phyloP scores from a whole-genome alignment of 257 asterid species.

The Salvia miltiorrhiza region DNA sequence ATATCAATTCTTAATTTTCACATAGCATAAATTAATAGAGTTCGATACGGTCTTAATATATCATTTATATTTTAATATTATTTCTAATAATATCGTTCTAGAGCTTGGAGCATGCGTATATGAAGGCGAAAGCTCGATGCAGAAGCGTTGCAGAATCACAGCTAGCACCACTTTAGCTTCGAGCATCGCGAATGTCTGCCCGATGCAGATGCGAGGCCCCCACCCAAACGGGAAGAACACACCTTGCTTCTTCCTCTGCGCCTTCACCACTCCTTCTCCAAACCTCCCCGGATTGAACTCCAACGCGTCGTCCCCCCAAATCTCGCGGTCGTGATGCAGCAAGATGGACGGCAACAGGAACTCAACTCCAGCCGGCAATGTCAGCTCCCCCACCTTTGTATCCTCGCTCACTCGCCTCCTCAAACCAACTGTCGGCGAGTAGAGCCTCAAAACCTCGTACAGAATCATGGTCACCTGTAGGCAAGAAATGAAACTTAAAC shows the following conservation, averaged over 20 bases:
- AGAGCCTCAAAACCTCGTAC: conserved; percentile 28
- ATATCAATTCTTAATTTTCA: too few relatives aligned
- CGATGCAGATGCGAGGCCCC: conserved; percentile 38
- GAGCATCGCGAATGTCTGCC: conserved; percentile 30
- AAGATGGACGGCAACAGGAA: conserved; percentile 8
- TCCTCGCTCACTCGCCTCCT: conserved; percentile 16
- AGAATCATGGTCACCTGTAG: conserved; percentile 14
- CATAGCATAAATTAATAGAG: too few relatives aligned
- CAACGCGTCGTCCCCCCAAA: conserved; percentile 42
- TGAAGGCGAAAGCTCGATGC: too few relatives aligned
- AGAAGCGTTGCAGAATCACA: conserved; percentile 38
- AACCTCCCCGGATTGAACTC: conserved; percentile 40
- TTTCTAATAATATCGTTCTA: too few relatives aligned
- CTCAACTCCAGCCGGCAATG: conserved; percentile 13
- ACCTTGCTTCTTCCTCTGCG: conserved; percentile 19
- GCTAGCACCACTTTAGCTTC: conserved; percentile 30
- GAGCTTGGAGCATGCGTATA: too few relatives aligned
- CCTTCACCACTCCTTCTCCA: conserved; percentile 29
- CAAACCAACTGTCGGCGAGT: conserved; percentile 17
- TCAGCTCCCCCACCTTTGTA: conserved; percentile 22
- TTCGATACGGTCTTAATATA: too few relatives aligned
- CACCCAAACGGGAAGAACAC: conserved; percentile 33
- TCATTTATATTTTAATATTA: too few relatives aligned
- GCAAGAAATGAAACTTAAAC: too few relatives aligned
- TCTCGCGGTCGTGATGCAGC: conserved; percentile 18